Percentiles rank a stretch among this genome's conserved stretches.
Evolutionary conservation across 345 rosid species (phyloP).

Genomic region (Pistacia integerrima): DNA sequence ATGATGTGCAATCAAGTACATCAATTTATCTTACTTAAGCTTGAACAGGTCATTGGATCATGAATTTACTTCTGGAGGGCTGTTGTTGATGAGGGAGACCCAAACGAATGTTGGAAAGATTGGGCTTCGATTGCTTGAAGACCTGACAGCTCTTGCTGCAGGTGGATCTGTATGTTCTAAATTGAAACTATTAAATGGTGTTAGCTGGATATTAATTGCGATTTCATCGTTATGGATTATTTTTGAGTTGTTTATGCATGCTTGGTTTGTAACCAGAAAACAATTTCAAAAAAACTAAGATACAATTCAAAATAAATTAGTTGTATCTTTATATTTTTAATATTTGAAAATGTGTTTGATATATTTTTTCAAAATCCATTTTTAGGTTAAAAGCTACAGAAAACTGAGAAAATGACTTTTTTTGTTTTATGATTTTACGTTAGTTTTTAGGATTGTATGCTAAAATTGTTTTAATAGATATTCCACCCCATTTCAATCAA

Average conservation of each 20-base stretch:
- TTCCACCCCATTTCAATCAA: too few species aligned
- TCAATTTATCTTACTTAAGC: slow-evolving; percentile 30
- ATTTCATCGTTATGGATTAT: slow-evolving; percentile 8
- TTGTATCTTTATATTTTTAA: too few species aligned
- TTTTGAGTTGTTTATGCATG: not conserved
- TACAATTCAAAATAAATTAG: too few species aligned
- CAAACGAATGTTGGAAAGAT: slow-evolving; percentile 70
- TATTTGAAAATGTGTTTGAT: too few species aligned
- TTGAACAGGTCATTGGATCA: slow-evolving; percentile 64
- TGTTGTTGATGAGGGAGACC: slow-evolving; percentile 50
- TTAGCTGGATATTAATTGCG: slow-evolving; percentile 17
- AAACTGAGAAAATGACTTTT: too few species aligned
- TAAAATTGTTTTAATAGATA: too few species aligned
- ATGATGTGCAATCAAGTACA: slow-evolving; percentile 14
- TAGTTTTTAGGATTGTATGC: too few species aligned
- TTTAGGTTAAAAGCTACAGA: too few species aligned
- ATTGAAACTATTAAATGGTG: slow-evolving; percentile 41
- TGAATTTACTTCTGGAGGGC: slow-evolving; percentile 49
- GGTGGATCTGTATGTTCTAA: slow-evolving; percentile 99
- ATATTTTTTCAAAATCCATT: too few species aligned
- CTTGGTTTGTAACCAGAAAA: too few species aligned
- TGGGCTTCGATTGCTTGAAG: slow-evolving; percentile 95
- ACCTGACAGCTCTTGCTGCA: slow-evolving; percentile 99
- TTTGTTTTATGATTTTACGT: too few species aligned
- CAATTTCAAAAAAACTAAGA: too few species aligned